A percentile compares a stretch with the other conserved stretches of the same genome.
These are phyloP conservation scores for Myxozyma nipponensis DNA, from an alignment of 805 yeast genomes.

Conservation along the genomic window DNA sequence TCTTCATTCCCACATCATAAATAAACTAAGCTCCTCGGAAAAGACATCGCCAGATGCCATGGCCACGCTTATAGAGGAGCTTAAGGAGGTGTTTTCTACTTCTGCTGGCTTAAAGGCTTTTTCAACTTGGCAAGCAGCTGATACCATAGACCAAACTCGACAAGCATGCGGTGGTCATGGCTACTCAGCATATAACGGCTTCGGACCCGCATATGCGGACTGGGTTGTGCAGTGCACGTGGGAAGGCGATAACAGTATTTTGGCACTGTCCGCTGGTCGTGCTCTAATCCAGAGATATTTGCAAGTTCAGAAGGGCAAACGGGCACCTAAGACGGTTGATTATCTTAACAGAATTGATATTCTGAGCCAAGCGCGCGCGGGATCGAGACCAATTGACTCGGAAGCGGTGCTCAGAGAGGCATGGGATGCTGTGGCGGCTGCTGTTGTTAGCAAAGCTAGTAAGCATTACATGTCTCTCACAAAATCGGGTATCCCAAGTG, in stretches of 20 bases:
- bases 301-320: slow-evolving; percentile 42
- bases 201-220: slow-evolving; percentile 82
- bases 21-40: slow-evolving; percentile 43
- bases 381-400: slow-evolving; percentile 15
- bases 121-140: slow-evolving; percentile 79
- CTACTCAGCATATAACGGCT: slow-evolving; percentile 86
- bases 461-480: slow-evolving; percentile 31
- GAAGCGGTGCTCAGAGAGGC: slow-evolving; percentile 31
- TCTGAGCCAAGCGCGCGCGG: slow-evolving; percentile 13
- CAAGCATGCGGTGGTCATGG: slow-evolving; percentile 98
- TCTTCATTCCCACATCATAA: slow-evolving; percentile 49
- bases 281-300: slow-evolving; percentile 56
- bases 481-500: slow-evolving; percentile 30
- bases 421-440: slow-evolving; percentile 39
- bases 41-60: slow-evolving; percentile 49
- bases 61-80: slow-evolving; percentile 51
- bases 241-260: slow-evolving; percentile 94
- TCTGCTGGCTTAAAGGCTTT: slow-evolving; percentile 88
- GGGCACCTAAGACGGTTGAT: slow-evolving; percentile 46
- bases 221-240: slow-evolving; percentile 99
- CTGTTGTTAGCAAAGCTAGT: slow-evolving; percentile 37
- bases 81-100: slow-evolving; percentile 75
- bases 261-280: slow-evolving; percentile 81
- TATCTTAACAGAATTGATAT: slow-evolving; percentile 38
- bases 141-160: slow-evolving; percentile 80